Evolutionary conservation across 164 flowering plant genomes (phyloP).

Genomic region (Kingdonia uniflora): DNA sequence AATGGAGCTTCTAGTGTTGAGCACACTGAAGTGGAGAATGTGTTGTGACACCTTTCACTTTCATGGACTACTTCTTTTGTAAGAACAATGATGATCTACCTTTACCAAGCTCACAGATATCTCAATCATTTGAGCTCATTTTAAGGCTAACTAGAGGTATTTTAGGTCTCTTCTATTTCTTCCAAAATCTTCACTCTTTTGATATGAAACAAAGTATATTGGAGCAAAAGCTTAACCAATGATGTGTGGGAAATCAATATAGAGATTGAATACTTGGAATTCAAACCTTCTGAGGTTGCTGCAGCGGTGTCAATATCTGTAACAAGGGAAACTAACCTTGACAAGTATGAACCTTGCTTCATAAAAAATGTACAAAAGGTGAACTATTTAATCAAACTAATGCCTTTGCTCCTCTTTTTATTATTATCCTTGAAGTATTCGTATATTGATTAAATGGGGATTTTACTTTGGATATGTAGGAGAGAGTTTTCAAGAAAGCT

Average conservation of each 20-base stretch:
- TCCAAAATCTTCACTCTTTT: background rate
- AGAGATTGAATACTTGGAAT: slow-evolving; percentile 65
- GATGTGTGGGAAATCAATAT: slow-evolving; percentile 24
- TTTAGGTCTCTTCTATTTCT: background rate
- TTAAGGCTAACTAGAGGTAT: slow-evolving; percentile 37
- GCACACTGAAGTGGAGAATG: slow-evolving; percentile 79
- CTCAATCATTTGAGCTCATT: slow-evolving; percentile 33
- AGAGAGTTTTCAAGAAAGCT: too few species aligned
- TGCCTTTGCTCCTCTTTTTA: background rate
- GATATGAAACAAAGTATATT: too few species aligned
- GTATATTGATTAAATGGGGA: too few species aligned
- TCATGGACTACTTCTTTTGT: slow-evolving; percentile 42
- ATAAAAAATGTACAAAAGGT: slow-evolving; percentile 45
- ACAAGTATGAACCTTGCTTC: slow-evolving; percentile 32
- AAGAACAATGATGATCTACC: slow-evolving; percentile 32
- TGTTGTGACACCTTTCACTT: slow-evolving; percentile 74
- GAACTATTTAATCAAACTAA: slow-evolving; percentile 1
- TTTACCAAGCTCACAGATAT: slow-evolving; percentile 17
- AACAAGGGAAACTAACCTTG: slow-evolving; percentile 29
- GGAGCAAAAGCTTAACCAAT: background rate
- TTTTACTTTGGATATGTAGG: too few species aligned
- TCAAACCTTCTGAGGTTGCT: slow-evolving; percentile 70
- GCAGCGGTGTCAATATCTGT: slow-evolving; percentile 65
- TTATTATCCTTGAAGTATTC: too few species aligned
- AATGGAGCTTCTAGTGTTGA: slow-evolving; percentile 85